Conservation (phyloP, 148 eudicot genomes). For the Fagopyrum tataricum region DNA sequence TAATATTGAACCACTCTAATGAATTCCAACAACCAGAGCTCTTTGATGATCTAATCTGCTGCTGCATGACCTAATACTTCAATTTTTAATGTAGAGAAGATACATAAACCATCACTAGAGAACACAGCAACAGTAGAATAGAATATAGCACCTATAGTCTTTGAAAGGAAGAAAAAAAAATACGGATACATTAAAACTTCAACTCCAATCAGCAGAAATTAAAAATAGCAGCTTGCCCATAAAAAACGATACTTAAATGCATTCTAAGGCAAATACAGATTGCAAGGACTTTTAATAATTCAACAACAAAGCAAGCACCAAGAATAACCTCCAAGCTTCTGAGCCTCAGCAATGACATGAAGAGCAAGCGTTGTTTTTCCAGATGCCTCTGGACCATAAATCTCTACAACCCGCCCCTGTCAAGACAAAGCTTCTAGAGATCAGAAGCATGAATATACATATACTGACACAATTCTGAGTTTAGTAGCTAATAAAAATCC, state of each 20-base stretch:
- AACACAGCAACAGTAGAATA: neutral
- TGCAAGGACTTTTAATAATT: neutral
- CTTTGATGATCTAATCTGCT: neutral
- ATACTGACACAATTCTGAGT: neutral
- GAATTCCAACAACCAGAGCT: neutral
- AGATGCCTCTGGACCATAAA: conserved; percentile 98
- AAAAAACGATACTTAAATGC: neutral
- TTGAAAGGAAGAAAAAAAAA: neutral
- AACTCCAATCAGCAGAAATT: neutral
- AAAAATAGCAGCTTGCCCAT: neutral
- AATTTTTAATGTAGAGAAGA: neutral
- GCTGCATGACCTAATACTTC: neutral
- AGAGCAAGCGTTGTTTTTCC: conserved; percentile 96
- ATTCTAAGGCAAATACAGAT: neutral
- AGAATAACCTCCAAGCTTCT: conserved; percentile 74
- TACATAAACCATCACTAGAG: neutral
- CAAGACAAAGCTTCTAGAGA: conserved; percentile 10
- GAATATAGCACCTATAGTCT: neutral
- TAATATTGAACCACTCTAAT: neutral
- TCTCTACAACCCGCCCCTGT: conserved; percentile 94
- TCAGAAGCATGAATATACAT: neutral
- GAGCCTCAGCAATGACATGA: conserved; percentile 93
- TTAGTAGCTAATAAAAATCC: neutral
- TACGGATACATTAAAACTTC: neutral
- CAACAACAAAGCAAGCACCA: conserved; percentile 2